Conservation (phyloP, 495 filamentous ascomycete genomes). For the Daldinia grandis region DNA sequence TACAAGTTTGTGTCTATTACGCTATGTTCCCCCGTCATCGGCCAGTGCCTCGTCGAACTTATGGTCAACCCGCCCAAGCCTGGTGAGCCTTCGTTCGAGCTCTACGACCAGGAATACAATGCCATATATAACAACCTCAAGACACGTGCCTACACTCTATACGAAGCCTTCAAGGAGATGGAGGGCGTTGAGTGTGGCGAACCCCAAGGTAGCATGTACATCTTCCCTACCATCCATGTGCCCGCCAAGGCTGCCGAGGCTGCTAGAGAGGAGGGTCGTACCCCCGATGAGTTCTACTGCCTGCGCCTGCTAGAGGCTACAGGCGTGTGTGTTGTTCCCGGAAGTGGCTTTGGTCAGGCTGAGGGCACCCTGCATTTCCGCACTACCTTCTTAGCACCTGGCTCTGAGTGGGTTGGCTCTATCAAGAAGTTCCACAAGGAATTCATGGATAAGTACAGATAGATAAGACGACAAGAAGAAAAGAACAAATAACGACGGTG, state of each 20-base stretch:
- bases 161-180: constrained; percentile 90
- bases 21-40: constrained; percentile 93
- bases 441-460: constrained; percentile 85
- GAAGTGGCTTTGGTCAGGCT: constrained; percentile 92
- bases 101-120: constrained; percentile 86
- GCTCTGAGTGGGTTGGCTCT: constrained; percentile 90
- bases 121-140: constrained; percentile 77
- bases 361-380: constrained; percentile 92
- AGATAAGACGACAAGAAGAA: constrained; percentile 6
- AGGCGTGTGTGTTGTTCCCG: constrained; percentile 93
- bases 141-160: constrained; percentile 82
- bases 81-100: constrained; percentile 80
- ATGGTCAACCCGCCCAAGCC: constrained; percentile 93
- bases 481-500: not conserved
- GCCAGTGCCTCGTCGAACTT: constrained; percentile 93
- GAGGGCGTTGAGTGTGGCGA: constrained; percentile 90
- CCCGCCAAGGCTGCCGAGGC: constrained; percentile 76
- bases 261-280: constrained; percentile 75
- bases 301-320: constrained; percentile 89
- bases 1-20: constrained; percentile 98
- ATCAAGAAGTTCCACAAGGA: constrained; percentile 89
- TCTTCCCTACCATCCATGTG: constrained; percentile 91
- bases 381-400: constrained; percentile 95
- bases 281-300: constrained; percentile 93
- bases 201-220: constrained; percentile 95